Conservation (phyloP, 2,329 filamentous ascomycete species). For the Intubia oerlemansii region DNA sequence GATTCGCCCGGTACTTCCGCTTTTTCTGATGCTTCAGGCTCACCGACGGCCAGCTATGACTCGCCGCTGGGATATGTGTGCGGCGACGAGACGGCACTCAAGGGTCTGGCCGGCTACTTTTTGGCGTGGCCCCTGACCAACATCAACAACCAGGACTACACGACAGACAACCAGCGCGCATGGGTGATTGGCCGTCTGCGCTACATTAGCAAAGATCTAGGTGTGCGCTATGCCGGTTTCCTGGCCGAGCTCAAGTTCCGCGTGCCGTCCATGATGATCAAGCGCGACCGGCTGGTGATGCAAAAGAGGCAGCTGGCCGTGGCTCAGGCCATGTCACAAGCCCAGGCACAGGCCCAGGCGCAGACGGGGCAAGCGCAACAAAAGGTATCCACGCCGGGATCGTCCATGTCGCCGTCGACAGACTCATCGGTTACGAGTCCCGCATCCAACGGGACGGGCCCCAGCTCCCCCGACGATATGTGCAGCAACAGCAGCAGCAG, state of each 20-base stretch:
- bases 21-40: not conserved
- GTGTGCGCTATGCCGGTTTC: constrained; percentile 35
- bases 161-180: constrained; percentile 33
- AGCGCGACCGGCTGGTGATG: constrained; percentile 26
- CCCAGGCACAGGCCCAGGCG: too few species aligned
- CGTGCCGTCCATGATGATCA: constrained; percentile 40
- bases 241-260: constrained; percentile 32
- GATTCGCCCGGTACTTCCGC: not conserved
- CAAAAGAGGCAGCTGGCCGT: constrained; percentile 20
- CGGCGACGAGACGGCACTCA: constrained; percentile 26
- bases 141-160: constrained; percentile 32
- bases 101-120: constrained; percentile 36
- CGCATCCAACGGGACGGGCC: too few species aligned
- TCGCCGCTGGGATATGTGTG: constrained; percentile 19
- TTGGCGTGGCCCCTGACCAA: constrained; percentile 36
- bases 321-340: too few species aligned
- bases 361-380: too few species aligned
- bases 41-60: not conserved
- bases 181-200: constrained; percentile 32
- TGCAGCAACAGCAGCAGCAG: too few species aligned
- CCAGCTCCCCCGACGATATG: too few species aligned
- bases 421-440: too few species aligned
- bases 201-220: constrained; percentile 32
- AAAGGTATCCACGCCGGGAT: too few species aligned
- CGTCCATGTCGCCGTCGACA: too few species aligned